Percentiles rank a stretch among this genome's conserved stretches.
These are phyloP conservation scores for Pseudocercospora eumusae DNA, from an alignment of 2,329 filamentous ascomycete genomes.

Conservation along the genomic window DNA sequence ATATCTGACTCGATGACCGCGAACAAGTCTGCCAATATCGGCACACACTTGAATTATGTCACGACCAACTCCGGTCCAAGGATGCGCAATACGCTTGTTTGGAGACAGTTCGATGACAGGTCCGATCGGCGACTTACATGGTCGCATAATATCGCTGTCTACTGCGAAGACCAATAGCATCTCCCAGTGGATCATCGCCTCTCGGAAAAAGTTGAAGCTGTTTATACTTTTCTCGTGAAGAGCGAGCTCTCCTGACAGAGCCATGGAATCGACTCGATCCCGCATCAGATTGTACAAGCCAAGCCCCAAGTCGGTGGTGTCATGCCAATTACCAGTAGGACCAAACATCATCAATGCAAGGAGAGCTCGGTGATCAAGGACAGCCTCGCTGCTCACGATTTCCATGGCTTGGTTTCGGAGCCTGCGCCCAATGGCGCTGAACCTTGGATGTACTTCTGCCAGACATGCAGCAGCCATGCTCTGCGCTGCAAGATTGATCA, in stretches of 20 bases:
- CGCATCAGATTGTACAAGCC: constrained; percentile 44
- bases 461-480: constrained; percentile 34
- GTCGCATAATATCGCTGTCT: constrained; percentile 55
- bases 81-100: constrained; percentile 24
- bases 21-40: constrained; percentile 46
- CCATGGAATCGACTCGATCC: constrained; percentile 22
- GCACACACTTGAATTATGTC: constrained; percentile 49
- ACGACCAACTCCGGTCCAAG: constrained; percentile 54
- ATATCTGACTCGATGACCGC: constrained; percentile 23
- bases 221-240: constrained; percentile 32
- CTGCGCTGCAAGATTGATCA: constrained; percentile 28
- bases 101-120: constrained; percentile 39
- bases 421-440: constrained; percentile 28
- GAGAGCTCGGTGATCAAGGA: constrained; percentile 39
- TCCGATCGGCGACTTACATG: constrained; percentile 34
- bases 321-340: constrained; percentile 62
- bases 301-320: constrained; percentile 58
- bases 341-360: constrained; percentile 61
- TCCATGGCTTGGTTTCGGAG: constrained; percentile 32
- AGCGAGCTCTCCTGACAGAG: constrained; percentile 12
- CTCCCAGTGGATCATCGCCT: constrained; percentile 61
- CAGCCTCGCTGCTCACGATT: constrained; percentile 24
- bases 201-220: constrained; percentile 55
- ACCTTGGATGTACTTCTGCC: constrained; percentile 30
- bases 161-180: constrained; percentile 44